Conservation (phyloP, 2,329 filamentous ascomycete species). For the Scortechinia acanthostroma region DNA sequence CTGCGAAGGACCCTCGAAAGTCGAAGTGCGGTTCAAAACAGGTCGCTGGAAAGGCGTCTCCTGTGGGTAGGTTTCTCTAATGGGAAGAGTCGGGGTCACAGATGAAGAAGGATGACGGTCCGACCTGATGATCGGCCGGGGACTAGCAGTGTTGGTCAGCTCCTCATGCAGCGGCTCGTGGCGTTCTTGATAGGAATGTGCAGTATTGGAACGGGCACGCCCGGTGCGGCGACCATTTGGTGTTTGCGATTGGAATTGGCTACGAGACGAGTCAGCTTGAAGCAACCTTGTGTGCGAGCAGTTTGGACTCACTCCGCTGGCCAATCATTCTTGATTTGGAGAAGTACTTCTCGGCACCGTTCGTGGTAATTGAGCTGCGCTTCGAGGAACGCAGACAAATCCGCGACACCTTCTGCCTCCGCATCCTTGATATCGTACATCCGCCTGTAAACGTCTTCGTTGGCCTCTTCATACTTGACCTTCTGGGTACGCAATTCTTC, state of each 20-base stretch:
- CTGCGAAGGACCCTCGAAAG: not conserved
- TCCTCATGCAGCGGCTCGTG: not conserved
- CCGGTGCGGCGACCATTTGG: not conserved
- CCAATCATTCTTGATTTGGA: slow-evolving; percentile 1
- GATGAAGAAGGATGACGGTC: no score
- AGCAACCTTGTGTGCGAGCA: not conserved
- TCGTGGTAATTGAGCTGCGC: slow-evolving; percentile 88
- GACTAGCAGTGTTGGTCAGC: not conserved
- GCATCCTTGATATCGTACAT: slow-evolving; percentile 97
- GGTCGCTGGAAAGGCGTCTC: not conserved
- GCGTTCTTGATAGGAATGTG: not conserved
- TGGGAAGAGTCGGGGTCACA: not conserved
- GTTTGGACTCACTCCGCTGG: not conserved
- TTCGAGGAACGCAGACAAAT: slow-evolving; percentile 76
- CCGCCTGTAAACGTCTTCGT: slow-evolving; percentile 79
- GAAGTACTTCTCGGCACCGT: slow-evolving; percentile 75
- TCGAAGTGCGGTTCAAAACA: not conserved
- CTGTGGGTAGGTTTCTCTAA: not conserved
- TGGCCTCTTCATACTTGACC: slow-evolving; percentile 92
- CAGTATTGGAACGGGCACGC: not conserved
- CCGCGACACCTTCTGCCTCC: slow-evolving; percentile 74
- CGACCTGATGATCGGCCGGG: not conserved
- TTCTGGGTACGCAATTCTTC: slow-evolving; percentile 87
- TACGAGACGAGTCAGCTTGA: not conserved
- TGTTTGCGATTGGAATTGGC: not conserved